Evolutionary conservation across 257 asterid species (phyloP), one percentile per base, ranked within the genome.

Genomic region (Capsicum pubescens): DNA sequence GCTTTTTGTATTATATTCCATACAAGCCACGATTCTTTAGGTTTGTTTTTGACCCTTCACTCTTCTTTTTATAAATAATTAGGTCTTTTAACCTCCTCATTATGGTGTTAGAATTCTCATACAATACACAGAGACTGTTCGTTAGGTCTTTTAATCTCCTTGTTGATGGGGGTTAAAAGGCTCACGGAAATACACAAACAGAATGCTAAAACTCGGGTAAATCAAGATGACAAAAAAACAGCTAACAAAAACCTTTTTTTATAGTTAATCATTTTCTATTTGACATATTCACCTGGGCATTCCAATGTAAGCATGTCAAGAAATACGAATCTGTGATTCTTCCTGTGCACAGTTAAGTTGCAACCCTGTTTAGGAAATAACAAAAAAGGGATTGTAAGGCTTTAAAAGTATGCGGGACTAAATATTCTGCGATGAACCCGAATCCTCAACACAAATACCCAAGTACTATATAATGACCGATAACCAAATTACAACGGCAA

Each of bases 341-440:
- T 97, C 85, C 92, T 89, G 35, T 87, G 97, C 86, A 79, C 89
- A 79, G 71, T 86, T 83, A 96, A 89, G 87, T 94, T 94, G 93
- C 98, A 96, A 74, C 99, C 99, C 99, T 95, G 93, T 57, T 59
- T 14, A 85, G 63, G 80, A 44, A 84, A 88, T 84, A 83, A 58
- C 8, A 17, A 17, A 52, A 66, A 67, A 52, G 16, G 26, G 63
- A 76, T 32, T 8, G 26, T 12, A 8, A 52, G 19, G 26, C 81
- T 13, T 46, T 74, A 74, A 7, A 74, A 48, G 60, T 48, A 74
- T 46, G 60, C 42, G 19, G 19, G n/a, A 12, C 56, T 12, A 19
- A 19, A 74, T 48, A 19, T 6, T 67, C 60, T 26, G 32, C 32
- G 1, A 26, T 26, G 32, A 26, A 26, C 32, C 32, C 32, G 32